Percentiles rank a stretch among this genome's conserved stretches.
Conservation (phyloP, 768 basidiomycete species). For the Udeniomyces megalosporus region DNA sequence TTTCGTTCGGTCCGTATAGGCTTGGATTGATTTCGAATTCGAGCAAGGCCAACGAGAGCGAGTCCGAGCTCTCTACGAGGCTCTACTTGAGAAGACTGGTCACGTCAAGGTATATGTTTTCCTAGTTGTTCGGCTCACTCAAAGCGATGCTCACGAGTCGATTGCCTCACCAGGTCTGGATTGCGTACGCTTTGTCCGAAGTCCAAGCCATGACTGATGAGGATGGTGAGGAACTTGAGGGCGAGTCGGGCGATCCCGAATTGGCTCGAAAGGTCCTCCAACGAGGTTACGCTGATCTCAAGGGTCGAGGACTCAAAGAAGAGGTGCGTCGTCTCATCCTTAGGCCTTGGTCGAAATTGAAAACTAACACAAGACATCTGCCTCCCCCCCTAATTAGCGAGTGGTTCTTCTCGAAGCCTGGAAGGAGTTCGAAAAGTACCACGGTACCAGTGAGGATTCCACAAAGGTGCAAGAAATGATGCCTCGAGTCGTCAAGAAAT, state of each 20-base stretch:
- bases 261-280: conserved; percentile 67
- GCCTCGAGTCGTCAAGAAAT: conserved; percentile 74
- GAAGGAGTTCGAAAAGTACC: conserved; percentile 77
- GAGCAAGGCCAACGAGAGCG: conserved; percentile 81
- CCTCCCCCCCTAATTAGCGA: too few relatives aligned
- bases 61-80: conserved; percentile 72
- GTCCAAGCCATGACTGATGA: conserved; percentile 35
- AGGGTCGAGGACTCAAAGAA: conserved; percentile 60
- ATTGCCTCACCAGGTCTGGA: conserved; percentile 48
- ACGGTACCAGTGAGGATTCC: conserved; percentile 57
- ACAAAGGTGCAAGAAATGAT: conserved; percentile 79
- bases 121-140: background rate
- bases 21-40: conserved; percentile 91
- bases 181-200: conserved; percentile 86
- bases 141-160: background rate
- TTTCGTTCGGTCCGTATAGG: conserved; percentile 45
- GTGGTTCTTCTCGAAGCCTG: conserved; percentile 83
- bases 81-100: conserved; percentile 64
- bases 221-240: conserved; percentile 37
- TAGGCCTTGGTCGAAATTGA: background rate
- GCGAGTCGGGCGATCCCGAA: conserved; percentile 48
- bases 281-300: conserved; percentile 73
- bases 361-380: too few relatives aligned
- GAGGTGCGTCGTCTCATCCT: conserved; percentile 43
- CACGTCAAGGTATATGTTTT: conserved; percentile 51